phyloP scores from a whole-genome alignment of 805 yeast species.

The Candida oleophila region DNA sequence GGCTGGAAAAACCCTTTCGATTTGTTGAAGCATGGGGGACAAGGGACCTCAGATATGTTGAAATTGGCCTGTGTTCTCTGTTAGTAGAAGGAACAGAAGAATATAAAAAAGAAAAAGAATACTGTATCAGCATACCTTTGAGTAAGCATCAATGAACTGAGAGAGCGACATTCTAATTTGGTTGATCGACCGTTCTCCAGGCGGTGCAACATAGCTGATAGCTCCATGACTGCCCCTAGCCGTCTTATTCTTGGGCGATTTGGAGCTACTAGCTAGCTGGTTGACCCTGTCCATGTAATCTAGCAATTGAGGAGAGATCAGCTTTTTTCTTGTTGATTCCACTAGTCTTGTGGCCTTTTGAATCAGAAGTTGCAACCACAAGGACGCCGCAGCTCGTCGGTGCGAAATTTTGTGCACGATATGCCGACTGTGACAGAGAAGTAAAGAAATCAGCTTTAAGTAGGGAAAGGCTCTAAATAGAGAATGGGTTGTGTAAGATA shows the following conservation, averaged over 20 bases:
- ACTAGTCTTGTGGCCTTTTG: too few relatives aligned
- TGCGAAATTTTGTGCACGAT: too few relatives aligned
- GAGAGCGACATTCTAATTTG: constrained; percentile 40
- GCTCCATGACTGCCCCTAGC: not conserved
- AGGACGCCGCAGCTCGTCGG: too few relatives aligned
- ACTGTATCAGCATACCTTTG: constrained; percentile 25
- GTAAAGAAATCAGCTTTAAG: too few relatives aligned
- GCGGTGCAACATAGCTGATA: constrained; percentile 17
- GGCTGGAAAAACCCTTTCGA: constrained; percentile 47
- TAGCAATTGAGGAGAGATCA: not conserved
- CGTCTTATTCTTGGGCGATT: not conserved
- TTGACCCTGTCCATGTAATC: constrained; percentile 8
- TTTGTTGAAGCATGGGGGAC: constrained; percentile 53
- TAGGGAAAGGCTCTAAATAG: too few relatives aligned
- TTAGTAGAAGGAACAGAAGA: too few relatives aligned
- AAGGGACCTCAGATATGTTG: constrained; percentile 52
- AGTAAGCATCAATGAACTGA: constrained; percentile 56
- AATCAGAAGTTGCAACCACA: not conserved
- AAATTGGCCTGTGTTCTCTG: constrained; percentile 44
- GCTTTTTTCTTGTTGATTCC: not conserved
- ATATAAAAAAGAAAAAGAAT: not conserved
- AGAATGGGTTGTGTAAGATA: too few relatives aligned
- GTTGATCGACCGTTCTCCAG: constrained; percentile 15
- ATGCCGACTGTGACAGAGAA: too few relatives aligned
- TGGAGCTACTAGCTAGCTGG: constrained; percentile 1